phyloP scores from a whole-genome alignment of 176 grass and related monocot genomes.

The Oryza officinalis region DNA sequence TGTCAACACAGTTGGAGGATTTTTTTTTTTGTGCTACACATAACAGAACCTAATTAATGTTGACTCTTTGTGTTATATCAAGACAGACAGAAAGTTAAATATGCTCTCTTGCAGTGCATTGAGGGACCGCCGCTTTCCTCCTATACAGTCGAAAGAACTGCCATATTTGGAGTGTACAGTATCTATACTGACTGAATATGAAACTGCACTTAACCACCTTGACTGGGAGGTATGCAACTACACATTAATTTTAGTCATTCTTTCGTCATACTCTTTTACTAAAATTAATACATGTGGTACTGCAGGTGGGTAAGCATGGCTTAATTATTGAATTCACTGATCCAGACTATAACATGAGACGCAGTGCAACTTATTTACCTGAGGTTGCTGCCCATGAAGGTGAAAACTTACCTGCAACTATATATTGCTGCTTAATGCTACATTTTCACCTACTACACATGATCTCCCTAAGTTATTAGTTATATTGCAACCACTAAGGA shows the following conservation, averaged over 20 bases:
- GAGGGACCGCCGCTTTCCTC: constrained; percentile 85
- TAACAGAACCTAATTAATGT: background rate
- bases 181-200: constrained; percentile 84
- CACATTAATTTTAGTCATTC: background rate
- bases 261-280: background rate
- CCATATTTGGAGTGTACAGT: constrained; percentile 94
- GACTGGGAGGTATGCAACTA: constrained; percentile 85
- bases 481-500: background rate
- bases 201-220: constrained; percentile 74
- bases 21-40: background rate
- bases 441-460: background rate
- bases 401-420: constrained; percentile 26
- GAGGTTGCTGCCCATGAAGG: constrained; percentile 98
- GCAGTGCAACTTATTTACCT: constrained; percentile 92
- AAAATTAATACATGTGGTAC: background rate
- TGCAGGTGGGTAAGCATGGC: constrained; percentile 93
- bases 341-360: constrained; percentile 70
- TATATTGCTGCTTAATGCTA: background rate
- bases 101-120: constrained; percentile 64
- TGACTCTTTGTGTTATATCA: background rate
- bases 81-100: background rate
- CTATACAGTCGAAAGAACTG: constrained; percentile 86
- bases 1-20: background rate
- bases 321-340: constrained; percentile 98
- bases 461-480: constrained; percentile 8